Evolutionary conservation across 305 asterid species (phyloP), one percentile per base, ranked within the genome.

Genomic region (Fraxinus velutina): DNA sequence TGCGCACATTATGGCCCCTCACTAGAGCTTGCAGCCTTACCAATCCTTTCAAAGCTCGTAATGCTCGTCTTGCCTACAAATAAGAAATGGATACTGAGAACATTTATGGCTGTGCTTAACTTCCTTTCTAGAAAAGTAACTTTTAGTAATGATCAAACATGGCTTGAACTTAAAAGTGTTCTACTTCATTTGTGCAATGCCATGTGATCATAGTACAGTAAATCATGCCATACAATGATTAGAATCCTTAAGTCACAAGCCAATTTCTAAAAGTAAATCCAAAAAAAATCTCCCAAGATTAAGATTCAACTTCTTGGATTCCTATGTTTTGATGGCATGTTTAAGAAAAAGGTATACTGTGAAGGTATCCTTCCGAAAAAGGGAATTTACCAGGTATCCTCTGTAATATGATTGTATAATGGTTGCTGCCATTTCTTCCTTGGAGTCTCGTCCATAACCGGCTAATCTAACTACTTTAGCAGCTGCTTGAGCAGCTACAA

Each of bases 11-110:
- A 81, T 93, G 95, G 0, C 99, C 99, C 82, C 99, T 88, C 34
- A 95, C 98, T 6, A 95, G 83, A 13, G 98, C 99, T 60, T 95
- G 99, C 0, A 95, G 93, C 93, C 99, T 92, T 85, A 95, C 99
- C 82, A 95, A 77, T 8, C 97, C 99, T 88, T 92, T 93, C 34
- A 95, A 52, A 13, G 98, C 98, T 4, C 99, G 94, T 75, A 93
- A 47, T 0, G 98, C 99, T 0, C 98, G 92, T 57, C 98, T 88
- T 6, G 98, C 97, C 99, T 95, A 70, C 71, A 29, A 72, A 30
- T 42, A 13, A 39, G 47, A 64, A 55, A 55, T n/a, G 66, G 27
- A 55, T 17, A 55, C 27, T 17, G 10, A 6, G 4, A 55, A 17
- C 66, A 55, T 55, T 0, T 55, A 5, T 55, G 27, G 27, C 10